Percentiles rank a stretch among this genome's conserved stretches.
Conservation (phyloP, 352 stramenopile genomes). For the Globisporangium spinosum region DNA sequence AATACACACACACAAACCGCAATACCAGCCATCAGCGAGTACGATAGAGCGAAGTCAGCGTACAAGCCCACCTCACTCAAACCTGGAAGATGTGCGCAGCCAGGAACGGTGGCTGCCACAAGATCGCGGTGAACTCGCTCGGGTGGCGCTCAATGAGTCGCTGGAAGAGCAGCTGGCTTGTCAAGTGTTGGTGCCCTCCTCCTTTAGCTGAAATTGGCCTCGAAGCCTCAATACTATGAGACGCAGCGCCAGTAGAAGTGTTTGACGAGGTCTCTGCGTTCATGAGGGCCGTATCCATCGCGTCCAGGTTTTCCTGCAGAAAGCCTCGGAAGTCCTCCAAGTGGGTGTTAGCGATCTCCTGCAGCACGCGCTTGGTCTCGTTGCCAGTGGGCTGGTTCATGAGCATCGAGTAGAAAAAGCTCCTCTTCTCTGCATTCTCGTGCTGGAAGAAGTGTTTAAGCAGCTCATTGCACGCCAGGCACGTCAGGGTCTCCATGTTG, state of each 20-base stretch:
- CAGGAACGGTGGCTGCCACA: slow-evolving; percentile 60
- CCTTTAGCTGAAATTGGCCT: not conserved
- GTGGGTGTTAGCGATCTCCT: slow-evolving; percentile 28
- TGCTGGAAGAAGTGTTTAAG: slow-evolving; percentile 36
- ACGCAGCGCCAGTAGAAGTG: not conserved
- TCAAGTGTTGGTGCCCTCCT: not conserved
- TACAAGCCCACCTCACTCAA: not conserved
- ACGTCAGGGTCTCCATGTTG: slow-evolving; percentile 29
- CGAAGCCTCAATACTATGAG: not conserved
- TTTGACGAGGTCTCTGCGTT: slow-evolving; percentile 2
- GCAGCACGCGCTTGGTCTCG: slow-evolving; percentile 29
- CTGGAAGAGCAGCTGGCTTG: slow-evolving; percentile 38
- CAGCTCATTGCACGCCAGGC: slow-evolving; percentile 27
- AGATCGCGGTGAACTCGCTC: slow-evolving; percentile 45
- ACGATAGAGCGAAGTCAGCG: not conserved
- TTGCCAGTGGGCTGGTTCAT: slow-evolving; percentile 24
- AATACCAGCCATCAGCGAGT: not conserved
- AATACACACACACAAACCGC: not conserved
- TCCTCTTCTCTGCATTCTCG: slow-evolving; percentile 17
- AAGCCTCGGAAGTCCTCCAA: slow-evolving; percentile 38
- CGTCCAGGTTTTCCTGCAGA: slow-evolving; percentile 40
- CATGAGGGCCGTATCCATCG: slow-evolving; percentile 47
- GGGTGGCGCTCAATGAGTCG: slow-evolving; percentile 57
- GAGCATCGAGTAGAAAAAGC: slow-evolving; percentile 37
- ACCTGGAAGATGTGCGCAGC: slow-evolving; percentile 73